These are phyloP conservation scores for Kodamaea hsintzibuensis DNA, from an alignment of 805 yeast species.

Conservation along the genomic window DNA sequence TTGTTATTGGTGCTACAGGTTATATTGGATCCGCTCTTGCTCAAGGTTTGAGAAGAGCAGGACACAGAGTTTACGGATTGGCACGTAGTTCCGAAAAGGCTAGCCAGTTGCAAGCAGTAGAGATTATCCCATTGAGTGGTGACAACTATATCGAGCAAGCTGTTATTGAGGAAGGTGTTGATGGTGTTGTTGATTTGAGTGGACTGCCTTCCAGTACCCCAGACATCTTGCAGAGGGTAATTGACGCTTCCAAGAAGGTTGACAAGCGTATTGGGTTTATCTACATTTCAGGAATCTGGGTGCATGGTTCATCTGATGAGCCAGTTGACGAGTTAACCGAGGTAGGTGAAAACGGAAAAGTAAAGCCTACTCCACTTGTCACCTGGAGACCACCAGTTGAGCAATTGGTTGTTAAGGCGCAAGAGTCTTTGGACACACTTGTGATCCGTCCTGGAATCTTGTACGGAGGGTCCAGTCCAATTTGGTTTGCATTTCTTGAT, in stretches of 20 bases:
- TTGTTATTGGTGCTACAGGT: slow-evolving; percentile 5
- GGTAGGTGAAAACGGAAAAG: background rate
- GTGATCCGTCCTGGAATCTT: slow-evolving; percentile 9
- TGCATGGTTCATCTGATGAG: slow-evolving; percentile 4
- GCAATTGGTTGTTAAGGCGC: background rate
- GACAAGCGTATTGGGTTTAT: background rate
- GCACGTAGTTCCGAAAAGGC: background rate
- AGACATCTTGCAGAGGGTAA: background rate
- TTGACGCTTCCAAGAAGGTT: background rate
- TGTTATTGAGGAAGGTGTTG: background rate
- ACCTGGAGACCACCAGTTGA: slow-evolving; percentile 5
- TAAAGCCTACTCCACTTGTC: background rate
- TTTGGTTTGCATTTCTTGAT: slow-evolving; percentile 1
- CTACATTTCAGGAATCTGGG: slow-evolving; percentile 9
- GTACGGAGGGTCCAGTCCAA: slow-evolving; percentile 5
- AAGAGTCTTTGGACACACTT: slow-evolving; percentile 1
- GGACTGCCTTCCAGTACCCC: background rate
- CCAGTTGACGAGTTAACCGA: slow-evolving; percentile 1
- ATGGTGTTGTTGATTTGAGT: background rate
- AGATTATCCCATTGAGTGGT: background rate
- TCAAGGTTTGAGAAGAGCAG: background rate
- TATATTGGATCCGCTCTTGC: background rate
- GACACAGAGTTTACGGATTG: background rate
- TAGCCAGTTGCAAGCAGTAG: background rate
- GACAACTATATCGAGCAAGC: background rate